Conservation (phyloP, 1,139 yeast genomes). For the Diutina ranongensis region DNA sequence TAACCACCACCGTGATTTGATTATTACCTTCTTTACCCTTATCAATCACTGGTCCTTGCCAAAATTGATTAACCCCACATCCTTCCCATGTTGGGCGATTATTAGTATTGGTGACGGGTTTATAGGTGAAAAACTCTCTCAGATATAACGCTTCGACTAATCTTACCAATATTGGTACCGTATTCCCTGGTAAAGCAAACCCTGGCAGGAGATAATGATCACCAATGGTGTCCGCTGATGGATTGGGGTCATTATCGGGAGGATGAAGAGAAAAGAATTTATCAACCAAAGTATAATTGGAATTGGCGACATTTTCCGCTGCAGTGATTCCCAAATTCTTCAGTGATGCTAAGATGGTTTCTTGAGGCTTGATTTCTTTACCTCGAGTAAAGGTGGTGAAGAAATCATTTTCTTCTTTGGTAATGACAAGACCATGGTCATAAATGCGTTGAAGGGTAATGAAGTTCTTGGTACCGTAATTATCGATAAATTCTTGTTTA, state of each 20-base stretch:
- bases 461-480: conserved; percentile 43
- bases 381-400: conserved; percentile 18
- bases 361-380: conserved; percentile 6
- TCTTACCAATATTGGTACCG: conserved; percentile 38
- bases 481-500: conserved; percentile 38
- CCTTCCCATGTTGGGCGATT: conserved; percentile 36
- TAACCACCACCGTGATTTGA: background rate
- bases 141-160: conserved; percentile 40
- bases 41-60: conserved; percentile 4
- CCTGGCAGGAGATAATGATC: conserved; percentile 32
- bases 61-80: conserved; percentile 10
- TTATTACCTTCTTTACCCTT: background rate
- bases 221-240: conserved; percentile 11
- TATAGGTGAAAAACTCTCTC: conserved; percentile 33
- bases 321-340: conserved; percentile 22
- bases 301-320: conserved; percentile 20
- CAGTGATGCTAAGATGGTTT: conserved; percentile 11
- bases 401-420: conserved; percentile 16
- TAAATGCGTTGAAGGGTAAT: conserved; percentile 14
- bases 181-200: conserved; percentile 40
- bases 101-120: conserved; percentile 28
- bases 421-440: background rate
- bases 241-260: conserved; percentile 13
- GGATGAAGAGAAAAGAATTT: conserved; percentile 39
- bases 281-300: conserved; percentile 27